These are phyloP conservation scores for Acanthochlamys bracteata DNA, from an alignment of 106 monocot species.

Conservation along the genomic window DNA sequence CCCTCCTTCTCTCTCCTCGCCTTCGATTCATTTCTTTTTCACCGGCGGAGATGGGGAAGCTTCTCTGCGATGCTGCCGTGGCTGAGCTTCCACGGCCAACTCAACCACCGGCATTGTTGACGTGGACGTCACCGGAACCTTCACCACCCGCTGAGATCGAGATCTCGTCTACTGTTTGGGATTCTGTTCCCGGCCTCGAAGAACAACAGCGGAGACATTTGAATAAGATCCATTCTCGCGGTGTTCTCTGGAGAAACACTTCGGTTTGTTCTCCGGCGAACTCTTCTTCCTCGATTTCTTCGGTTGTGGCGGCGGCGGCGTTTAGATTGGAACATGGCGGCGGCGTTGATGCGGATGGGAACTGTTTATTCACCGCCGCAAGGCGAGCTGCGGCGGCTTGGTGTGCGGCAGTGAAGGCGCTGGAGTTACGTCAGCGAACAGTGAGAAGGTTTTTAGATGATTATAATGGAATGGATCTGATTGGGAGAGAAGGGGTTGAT, in stretches of 20 bases:
- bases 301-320: conserved; percentile 5
- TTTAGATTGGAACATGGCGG: conserved; percentile 58
- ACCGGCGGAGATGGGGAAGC: conserved; percentile 30
- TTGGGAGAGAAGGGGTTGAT: conserved; percentile 22
- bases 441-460: conserved; percentile 54
- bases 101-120: conserved; percentile 27
- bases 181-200: conserved; percentile 43
- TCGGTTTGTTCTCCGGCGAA: conserved; percentile 5
- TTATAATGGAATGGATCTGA: conserved; percentile 7
- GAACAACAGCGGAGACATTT: conserved; percentile 51
- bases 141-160: background rate
- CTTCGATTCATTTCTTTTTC: too few relatives aligned
- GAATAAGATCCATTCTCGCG: conserved; percentile 28
- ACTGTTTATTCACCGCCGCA: conserved; percentile 63
- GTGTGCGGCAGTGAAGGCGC: conserved; percentile 11
- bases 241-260: conserved; percentile 44
- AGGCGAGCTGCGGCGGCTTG: conserved; percentile 42
- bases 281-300: too few relatives aligned
- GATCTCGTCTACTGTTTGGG: conserved; percentile 17
- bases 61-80: conserved; percentile 32
- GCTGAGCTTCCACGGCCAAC: conserved; percentile 37
- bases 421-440: conserved; percentile 44
- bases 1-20: too few relatives aligned
- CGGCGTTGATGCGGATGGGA: conserved; percentile 63
- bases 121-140: conserved; percentile 8